Evolutionary conservation across 768 basidiomycete species (phyloP).

Genomic region (Phallus indusiatus): DNA sequence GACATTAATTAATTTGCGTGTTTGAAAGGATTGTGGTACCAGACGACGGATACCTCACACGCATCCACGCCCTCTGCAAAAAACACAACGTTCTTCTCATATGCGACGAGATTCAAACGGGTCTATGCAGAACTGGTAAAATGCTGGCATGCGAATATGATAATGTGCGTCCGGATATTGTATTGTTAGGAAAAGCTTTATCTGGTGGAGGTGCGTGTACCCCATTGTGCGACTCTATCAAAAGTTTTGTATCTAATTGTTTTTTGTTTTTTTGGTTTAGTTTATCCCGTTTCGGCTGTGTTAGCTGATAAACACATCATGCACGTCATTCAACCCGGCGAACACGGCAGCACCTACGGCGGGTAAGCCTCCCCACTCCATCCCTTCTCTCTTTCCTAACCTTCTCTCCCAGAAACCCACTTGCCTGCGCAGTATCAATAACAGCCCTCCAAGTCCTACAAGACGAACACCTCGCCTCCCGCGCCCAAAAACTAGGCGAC

Average conservation of each 20-base stretch:
- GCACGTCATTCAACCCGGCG: constrained; percentile 91
- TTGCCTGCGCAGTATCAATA: constrained; percentile 94
- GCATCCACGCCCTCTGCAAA: constrained; percentile 77
- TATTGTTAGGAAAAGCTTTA: constrained; percentile 92
- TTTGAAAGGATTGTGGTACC: constrained; percentile 78
- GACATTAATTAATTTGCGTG: not conserved
- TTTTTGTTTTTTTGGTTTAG: too few relatives aligned
- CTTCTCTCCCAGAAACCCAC: constrained; percentile 57
- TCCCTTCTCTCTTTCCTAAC: not conserved
- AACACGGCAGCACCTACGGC: constrained; percentile 94
- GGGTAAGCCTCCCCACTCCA: constrained; percentile 41
- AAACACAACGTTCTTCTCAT: constrained; percentile 92
- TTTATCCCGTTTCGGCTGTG: constrained; percentile 95
- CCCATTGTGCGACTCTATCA: too few relatives aligned
- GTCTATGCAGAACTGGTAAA: constrained; percentile 87
- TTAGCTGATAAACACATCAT: constrained; percentile 81
- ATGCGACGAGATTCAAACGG: constrained; percentile 98
- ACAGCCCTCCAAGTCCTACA: constrained; percentile 86
- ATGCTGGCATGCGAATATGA: constrained; percentile 89
- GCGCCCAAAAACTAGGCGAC: too few relatives aligned
- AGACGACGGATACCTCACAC: constrained; percentile 71
- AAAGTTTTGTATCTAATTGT: too few relatives aligned
- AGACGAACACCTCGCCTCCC: constrained; percentile 75
- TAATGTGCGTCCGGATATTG: constrained; percentile 78
- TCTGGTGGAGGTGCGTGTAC: constrained; percentile 81